phyloP scores from a whole-genome alignment of 192 early-diverging fungal genomes.

The Coemansia sp. region DNA sequence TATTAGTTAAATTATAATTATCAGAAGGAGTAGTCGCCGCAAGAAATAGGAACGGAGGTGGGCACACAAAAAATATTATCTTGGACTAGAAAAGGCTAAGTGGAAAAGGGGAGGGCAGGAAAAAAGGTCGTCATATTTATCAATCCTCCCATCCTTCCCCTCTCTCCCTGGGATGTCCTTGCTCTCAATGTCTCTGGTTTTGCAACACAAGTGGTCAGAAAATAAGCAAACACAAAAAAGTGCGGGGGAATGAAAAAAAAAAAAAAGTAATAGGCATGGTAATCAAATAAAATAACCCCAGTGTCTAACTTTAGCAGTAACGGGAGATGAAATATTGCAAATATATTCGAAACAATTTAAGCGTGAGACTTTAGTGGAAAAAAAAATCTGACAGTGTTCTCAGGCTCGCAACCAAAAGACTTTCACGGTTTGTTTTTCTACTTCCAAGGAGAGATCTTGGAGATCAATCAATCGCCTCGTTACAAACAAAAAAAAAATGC shows the following conservation, averaged over 20 bases:
- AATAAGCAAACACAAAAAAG: background rate
- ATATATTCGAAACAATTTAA: background rate
- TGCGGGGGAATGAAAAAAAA: background rate
- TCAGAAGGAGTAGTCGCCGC: too few species aligned
- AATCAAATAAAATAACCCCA: conserved; percentile 1
- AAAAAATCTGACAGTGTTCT: background rate
- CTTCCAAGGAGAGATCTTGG: background rate
- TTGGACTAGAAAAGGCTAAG: background rate
- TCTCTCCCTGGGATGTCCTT: background rate
- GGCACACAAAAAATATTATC: too few species aligned
- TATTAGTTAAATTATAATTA: too few species aligned
- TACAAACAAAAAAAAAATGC: background rate
- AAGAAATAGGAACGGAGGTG: too few species aligned
- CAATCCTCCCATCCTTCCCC: background rate
- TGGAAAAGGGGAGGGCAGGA: background rate
- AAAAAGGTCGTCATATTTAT: background rate
- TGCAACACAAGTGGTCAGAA: background rate
- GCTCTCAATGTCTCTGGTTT: background rate
- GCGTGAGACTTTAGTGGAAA: background rate
- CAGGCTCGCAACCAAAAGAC: background rate
- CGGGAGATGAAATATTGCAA: background rate
- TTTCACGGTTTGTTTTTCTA: background rate
- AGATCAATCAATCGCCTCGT: background rate
- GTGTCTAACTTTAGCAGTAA: conserved; percentile 2
- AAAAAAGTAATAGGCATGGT: background rate